Base-by-base conservation (phyloP, 2,329 filamentous ascomycete genomes). In the Alternaria sp. region DNA sequence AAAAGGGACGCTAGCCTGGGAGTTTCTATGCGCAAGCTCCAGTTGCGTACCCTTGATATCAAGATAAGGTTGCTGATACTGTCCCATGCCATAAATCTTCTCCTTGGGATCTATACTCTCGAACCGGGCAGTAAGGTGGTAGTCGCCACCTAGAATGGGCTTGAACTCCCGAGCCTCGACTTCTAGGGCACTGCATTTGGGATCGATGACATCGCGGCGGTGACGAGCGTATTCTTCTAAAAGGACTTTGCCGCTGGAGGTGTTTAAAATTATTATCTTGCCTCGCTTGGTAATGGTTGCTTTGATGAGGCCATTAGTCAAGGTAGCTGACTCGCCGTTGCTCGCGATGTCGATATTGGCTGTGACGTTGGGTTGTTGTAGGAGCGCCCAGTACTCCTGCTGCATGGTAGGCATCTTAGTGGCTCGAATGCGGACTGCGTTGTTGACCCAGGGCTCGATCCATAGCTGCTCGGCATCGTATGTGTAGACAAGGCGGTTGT, bases 41-140 rank as follows among this genome's bases (percentile, higher is more conserved):
- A 89, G 72, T 56, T 89, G 86, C 0, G 79, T 69, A 0, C 87
- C 87, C 64, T 89, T 89, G 48, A 89, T 78, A 67, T 89, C 81
- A n/a, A 90, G 77, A 51, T 79, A 81, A 0, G 85, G 84, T 63
- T 90, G 86, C 66, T 90, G 87, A 59, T 90, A 89, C 72, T 90
- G 87, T 0, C 87, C 87, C 86, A 89, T 89, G 21, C 87, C 87
- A 66, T 82, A 90, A n/a, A 90, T 84, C 68, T 83, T 85, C 70
- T 90, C 87, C 17, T 83, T 77, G 0, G 77, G 73, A 52, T 83
- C 64, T 2, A 84, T 69, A 1, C 83, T 84, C 69, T 89, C 87
- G 52, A 89, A 82, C 0, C 87, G 80, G 63, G 83, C 78, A 0
- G 85, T 88, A 8, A 89, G 75, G 51, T 85, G 82, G 66, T 85